A percentile compares a stretch with the other conserved stretches of the same genome.
phyloP scores from a whole-genome alignment of 345 rosid genomes.

The Rhodamnia argentea region DNA sequence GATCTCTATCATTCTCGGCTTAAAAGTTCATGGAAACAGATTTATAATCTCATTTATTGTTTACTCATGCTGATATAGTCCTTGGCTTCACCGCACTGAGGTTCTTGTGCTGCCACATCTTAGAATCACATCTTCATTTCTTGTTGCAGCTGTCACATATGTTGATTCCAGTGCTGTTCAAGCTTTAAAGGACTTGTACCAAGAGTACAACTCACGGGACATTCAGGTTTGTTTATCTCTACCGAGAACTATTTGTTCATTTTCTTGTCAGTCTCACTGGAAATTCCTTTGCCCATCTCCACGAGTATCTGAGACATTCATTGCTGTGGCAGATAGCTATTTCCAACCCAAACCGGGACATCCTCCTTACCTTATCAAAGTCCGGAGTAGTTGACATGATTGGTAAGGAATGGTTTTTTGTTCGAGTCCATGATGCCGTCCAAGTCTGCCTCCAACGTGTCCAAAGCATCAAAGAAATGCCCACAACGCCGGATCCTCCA shows the following conservation, averaged over 20 bases:
- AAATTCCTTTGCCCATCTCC: neutral
- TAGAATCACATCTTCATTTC: neutral
- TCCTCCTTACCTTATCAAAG: slow-evolving; percentile 64
- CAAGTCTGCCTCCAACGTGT: slow-evolving; percentile 88
- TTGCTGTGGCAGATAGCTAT: slow-evolving; percentile 54
- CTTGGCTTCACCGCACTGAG: neutral
- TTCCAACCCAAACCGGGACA: slow-evolving; percentile 80
- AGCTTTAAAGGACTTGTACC: slow-evolving; percentile 85
- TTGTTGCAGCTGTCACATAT: slow-evolving; percentile 67
- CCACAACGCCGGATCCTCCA: slow-evolving; percentile 10
- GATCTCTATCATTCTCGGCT: neutral
- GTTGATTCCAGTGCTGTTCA: slow-evolving; percentile 89
- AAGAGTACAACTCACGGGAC: slow-evolving; percentile 75
- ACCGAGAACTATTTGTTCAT: neutral
- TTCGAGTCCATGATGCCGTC: slow-evolving; percentile 90
- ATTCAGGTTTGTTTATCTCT: slow-evolving; percentile 43
- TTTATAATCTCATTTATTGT: neutral
- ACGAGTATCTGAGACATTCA: neutral
- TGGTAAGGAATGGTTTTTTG: slow-evolving; percentile 94
- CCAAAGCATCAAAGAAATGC: slow-evolving; percentile 33
- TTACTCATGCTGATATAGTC: neutral
- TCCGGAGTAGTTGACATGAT: slow-evolving; percentile 68
- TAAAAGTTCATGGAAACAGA: neutral
- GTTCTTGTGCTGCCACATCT: neutral
- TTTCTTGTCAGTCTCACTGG: neutral